Conservation (phyloP, 495 filamentous ascomycete genomes). For the Penicillium flavigenum region DNA sequence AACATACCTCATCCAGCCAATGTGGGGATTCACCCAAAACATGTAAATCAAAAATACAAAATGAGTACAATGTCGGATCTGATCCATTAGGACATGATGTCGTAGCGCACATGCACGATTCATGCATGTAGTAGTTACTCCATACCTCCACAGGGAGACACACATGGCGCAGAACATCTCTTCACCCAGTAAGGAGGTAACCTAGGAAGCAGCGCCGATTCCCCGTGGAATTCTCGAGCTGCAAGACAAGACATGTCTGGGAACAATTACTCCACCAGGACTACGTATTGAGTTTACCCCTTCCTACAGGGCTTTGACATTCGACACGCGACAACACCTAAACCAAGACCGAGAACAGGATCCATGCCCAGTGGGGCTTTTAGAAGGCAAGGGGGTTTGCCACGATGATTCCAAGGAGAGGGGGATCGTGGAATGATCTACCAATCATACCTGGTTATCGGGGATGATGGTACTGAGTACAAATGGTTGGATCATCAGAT, state of each 20-base stretch:
- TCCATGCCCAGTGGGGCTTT: neutral
- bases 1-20: neutral
- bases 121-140: neutral
- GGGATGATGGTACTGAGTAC: neutral
- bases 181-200: neutral
- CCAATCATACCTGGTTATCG: constrained; percentile 15
- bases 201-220: neutral
- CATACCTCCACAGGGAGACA: neutral
- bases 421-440: constrained; percentile 27
- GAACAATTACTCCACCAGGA: neutral
- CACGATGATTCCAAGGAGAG: constrained; percentile 1
- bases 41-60: neutral
- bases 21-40: neutral
- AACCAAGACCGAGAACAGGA: neutral
- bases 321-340: constrained; percentile 1
- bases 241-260: constrained; percentile 12
- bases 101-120: neutral
- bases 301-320: neutral
- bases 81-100: neutral
- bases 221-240: constrained; percentile 7
- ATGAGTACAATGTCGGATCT: neutral
- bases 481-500: neutral
- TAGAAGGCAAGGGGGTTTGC: constrained; percentile 7
- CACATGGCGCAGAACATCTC: neutral
- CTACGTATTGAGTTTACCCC: neutral